Evolutionary conservation across 176 grass and related monocot genomes (phyloP).

Genomic region (Tuctoria greenei): DNA sequence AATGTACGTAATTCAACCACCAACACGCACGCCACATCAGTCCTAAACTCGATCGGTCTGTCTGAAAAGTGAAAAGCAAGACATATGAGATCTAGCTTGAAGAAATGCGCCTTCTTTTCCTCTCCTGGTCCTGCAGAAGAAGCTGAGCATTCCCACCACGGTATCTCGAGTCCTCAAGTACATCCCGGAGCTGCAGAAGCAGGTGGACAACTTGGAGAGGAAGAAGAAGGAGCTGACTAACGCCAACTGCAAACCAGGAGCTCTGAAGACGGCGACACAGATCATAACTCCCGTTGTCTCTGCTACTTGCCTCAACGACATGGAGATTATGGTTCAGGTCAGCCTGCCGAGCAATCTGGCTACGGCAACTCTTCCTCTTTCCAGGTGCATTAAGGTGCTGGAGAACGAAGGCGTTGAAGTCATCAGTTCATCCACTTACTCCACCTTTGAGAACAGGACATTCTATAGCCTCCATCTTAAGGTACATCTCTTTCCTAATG

Average conservation of each 20-base stretch:
- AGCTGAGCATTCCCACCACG: conserved; percentile 73
- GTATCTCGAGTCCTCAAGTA: conserved; percentile 73
- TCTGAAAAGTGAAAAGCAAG: not conserved
- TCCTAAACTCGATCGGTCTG: not conserved
- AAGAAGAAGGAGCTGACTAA: conserved; percentile 61
- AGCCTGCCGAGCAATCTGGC: conserved; percentile 43
- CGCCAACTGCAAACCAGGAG: conserved; percentile 39
- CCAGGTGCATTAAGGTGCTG: conserved; percentile 52
- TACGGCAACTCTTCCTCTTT: conserved; percentile 35
- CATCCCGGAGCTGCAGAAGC: conserved; percentile 82
- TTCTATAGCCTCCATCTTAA: conserved; percentile 84
- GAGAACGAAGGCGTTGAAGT: conserved; percentile 70
- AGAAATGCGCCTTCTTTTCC: not conserved
- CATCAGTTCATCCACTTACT: conserved; percentile 55
- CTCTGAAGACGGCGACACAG: not conserved
- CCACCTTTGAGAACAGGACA: conserved; percentile 44
- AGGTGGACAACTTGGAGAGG: conserved; percentile 49
- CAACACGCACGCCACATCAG: not conserved
- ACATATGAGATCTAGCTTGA: not conserved
- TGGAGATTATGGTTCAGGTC: conserved; percentile 81
- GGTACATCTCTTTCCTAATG: conserved; percentile 33
- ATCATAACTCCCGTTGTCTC: conserved; percentile 45
- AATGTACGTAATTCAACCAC: conserved; percentile 44
- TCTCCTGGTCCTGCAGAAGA: conserved; percentile 50
- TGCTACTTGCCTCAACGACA: conserved; percentile 53